Evolutionary conservation across 2,329 filamentous ascomycete species (phyloP), one percentile per base, ranked within the genome.

Genomic region (Pseudocercospora cruenta): DNA sequence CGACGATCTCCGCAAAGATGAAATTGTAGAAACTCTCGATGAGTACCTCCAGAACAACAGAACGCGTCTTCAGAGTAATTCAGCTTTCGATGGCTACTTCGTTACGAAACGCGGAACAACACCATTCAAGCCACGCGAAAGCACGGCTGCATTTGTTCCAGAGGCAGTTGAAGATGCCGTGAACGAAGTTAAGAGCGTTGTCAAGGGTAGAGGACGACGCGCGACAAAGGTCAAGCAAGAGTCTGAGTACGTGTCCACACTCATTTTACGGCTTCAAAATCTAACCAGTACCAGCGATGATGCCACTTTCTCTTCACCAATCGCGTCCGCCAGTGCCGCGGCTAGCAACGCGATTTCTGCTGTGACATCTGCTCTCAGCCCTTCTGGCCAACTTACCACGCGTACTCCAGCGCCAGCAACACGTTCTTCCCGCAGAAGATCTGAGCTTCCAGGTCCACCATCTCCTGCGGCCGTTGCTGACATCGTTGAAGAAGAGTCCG

Each of bases 391-490:
- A 55, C 61, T 58, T 68, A 78, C 58, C 65, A 77, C 36, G 70
- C 71, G 71, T 63, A 73, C 73, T 24, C 71, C 73, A 9, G 71
- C 68, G 26, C 71, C 73, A 9, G 71, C 67, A 33, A 62, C 71
- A 14, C 70, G 65, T 58, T 51, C 47, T 55, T 51, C 47, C 59
- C 69, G 67, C 54, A 61, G 69, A 36, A 63, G 61, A 54, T 68
- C 71, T 36, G 69, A 70, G n/a, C 83, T 96, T 60, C 92, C 92
- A 43, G 70, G 69, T 22, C 72, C 72, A 22, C 88, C 92, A 8
- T 93, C 92, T 1, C 93, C 93, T 5, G 89, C 91, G 47, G 88
- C 91, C 67, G 89, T 96, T 39, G 91, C 90, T 45, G 84, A 90
- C 71, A 88, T 87, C 69, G 88, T 96, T 76, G 93, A 95, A 80